phyloP scores from a whole-genome alignment of 2,329 filamentous ascomycete genomes.

The Bipolaris sorokiniana region DNA sequence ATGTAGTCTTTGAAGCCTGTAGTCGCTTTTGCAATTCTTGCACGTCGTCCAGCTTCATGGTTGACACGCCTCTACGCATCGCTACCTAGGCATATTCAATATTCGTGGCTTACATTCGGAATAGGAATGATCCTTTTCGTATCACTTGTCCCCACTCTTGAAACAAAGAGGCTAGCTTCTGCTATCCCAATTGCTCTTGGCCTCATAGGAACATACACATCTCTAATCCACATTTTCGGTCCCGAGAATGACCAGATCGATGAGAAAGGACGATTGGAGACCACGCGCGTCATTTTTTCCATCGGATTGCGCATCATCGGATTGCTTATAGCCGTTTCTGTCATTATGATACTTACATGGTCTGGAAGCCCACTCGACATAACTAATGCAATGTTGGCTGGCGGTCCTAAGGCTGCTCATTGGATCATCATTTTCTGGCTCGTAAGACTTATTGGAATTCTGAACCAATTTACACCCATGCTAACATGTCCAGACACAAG shows the following conservation, averaged over 20 bases:
- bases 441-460: neutral
- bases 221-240: neutral
- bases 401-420: conserved; percentile 3
- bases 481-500: neutral
- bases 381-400: neutral
- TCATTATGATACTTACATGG: neutral
- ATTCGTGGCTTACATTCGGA: neutral
- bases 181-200: neutral
- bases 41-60: neutral
- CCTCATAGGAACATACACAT: neutral
- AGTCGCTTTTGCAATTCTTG: neutral
- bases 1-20: neutral
- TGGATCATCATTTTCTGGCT: conserved; percentile 6
- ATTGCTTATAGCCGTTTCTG: neutral
- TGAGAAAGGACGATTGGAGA: neutral
- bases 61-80: neutral
- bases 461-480: neutral
- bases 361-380: neutral
- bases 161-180: neutral
- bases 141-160: neutral
- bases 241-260: neutral
- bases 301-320: neutral
- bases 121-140: neutral
- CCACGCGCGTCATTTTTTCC: neutral
- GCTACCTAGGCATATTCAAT: neutral